Base-by-base conservation (phyloP, 495 filamentous ascomycete genomes). In the Podospora tetraspora region DNA sequence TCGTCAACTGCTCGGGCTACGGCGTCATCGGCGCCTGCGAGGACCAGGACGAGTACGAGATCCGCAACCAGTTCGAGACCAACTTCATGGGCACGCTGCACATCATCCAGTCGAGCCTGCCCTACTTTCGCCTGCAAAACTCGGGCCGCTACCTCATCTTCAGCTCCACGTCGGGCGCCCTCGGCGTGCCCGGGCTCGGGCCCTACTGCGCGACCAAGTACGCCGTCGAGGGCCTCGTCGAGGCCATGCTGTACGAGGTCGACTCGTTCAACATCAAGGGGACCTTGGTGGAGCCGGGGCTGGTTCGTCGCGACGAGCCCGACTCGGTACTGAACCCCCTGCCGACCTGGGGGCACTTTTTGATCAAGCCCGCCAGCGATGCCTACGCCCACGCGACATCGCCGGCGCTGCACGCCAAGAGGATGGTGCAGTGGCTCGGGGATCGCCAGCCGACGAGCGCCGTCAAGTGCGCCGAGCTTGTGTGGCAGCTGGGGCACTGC, bases 181-280 rank as follows among this genome's bases (percentile, higher is more conserved):
- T 97, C 5, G 94, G 94, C 8, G 92, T 98, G 0, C 95, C 95
- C 0, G 95, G 94, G 0, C 78, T 98, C 13, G 93, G 95, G 0
- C 94, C 94, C 0, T 98, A 97, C 74, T 97, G 95, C 77, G 95
- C 95, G 0, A 96, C 92, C 1, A 99, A 98, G 76, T 97, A 97
- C 76, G 95, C 95, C 0, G 91, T 96, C 11, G 95, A 99, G 74
- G 95, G 95, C 0, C 80, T 99, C 64, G 92, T 97, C 69, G 95
- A 99, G 80, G 92, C 90, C 32, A 93, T 99, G 90, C 83, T 96
- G 8, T 98, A 97, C 74, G 95, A 99, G 75, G 87, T 96, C 64
- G 94, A 97, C 74, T 84, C 88, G 8, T 96, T 96, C 77, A 92
- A 93, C 71, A 89, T 97, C 73, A 95, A 94, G 76, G 92, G 91